A percentile compares a stretch with the other conserved stretches of the same genome.
phyloP scores from a whole-genome alignment of 2,329 filamentous ascomycete genomes.

The Beauveria brongniartii region DNA sequence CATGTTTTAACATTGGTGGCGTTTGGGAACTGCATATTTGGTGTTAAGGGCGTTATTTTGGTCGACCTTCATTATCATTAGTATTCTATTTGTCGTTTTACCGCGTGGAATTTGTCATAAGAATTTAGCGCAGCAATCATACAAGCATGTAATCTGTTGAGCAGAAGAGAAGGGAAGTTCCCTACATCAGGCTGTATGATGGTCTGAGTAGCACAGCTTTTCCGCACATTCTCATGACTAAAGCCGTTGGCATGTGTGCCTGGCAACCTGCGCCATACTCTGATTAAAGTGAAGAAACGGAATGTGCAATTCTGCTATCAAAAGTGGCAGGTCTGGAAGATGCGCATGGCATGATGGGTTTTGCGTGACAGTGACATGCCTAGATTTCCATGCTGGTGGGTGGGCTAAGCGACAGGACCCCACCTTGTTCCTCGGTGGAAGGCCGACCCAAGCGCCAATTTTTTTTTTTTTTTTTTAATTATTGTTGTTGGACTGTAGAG shows the following conservation, averaged over 20 bases:
- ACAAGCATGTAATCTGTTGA: constrained; percentile 14
- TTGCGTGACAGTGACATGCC: neutral
- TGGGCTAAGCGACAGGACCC: neutral
- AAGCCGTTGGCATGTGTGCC: neutral
- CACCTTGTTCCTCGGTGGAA: neutral
- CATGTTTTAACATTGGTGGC: constrained; percentile 40
- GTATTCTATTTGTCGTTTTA: constrained; percentile 23
- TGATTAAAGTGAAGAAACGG: constrained; percentile 2
- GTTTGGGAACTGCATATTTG: constrained; percentile 51
- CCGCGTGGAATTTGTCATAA: constrained; percentile 13
- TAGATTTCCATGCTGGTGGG: too few species aligned
- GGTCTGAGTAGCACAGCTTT: neutral
- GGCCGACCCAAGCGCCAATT: too few species aligned
- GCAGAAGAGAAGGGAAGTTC: constrained; percentile 13
- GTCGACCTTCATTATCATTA: constrained; percentile 28
- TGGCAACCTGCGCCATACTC: neutral
- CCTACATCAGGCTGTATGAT: neutral
- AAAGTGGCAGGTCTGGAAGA: neutral
- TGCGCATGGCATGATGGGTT: neutral
- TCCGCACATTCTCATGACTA: neutral
- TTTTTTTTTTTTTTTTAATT: neutral
- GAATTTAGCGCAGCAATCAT: constrained; percentile 13
- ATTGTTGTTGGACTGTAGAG: neutral
- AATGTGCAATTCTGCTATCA: neutral
- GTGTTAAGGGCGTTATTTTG: constrained; percentile 47